A percentile compares a stretch with the other conserved stretches of the same genome.
phyloP scores from a whole-genome alignment of 192 early-diverging fungal genomes.

The Linnemannia schmuckeri region DNA sequence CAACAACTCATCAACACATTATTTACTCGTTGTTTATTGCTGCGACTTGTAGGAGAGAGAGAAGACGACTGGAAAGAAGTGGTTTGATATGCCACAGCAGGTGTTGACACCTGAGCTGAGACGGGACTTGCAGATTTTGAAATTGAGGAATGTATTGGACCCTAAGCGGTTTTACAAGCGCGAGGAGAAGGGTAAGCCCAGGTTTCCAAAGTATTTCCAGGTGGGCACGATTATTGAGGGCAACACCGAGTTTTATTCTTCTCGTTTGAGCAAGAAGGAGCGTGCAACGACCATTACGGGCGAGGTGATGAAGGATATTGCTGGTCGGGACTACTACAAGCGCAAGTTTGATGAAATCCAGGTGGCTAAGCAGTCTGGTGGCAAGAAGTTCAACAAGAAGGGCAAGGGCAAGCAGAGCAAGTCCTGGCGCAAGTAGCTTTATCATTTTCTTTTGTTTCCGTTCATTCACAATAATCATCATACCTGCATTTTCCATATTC shows the following conservation, averaged over 20 bases:
- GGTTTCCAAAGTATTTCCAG: constrained; percentile 93
- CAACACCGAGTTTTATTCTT: constrained; percentile 89
- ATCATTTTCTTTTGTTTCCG: not conserved
- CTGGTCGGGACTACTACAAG: constrained; percentile 87
- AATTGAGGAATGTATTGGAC: constrained; percentile 89
- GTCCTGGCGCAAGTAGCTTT: constrained; percentile 57
- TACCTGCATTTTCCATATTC: not conserved
- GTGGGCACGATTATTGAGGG: constrained; percentile 93
- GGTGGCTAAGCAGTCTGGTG: constrained; percentile 62
- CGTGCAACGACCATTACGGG: constrained; percentile 87
- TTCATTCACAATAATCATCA: not conserved
- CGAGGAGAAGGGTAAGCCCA: constrained; percentile 66
- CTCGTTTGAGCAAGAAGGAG: constrained; percentile 88
- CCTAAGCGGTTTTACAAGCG: constrained; percentile 94
- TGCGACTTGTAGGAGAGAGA: constrained; percentile 34
- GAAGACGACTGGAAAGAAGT: constrained; percentile 64
- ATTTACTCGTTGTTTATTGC: not conserved
- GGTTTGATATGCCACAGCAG: constrained; percentile 93
- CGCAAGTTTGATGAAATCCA: constrained; percentile 88
- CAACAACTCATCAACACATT: not conserved
- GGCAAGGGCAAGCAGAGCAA: constrained; percentile 60
- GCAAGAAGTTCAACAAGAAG: constrained; percentile 68
- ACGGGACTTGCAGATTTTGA: constrained; percentile 89
- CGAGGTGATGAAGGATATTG: constrained; percentile 85
- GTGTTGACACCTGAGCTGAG: constrained; percentile 91